Conservation (phyloP, 257 asterid species). For the Pogostemon cablin region DNA sequence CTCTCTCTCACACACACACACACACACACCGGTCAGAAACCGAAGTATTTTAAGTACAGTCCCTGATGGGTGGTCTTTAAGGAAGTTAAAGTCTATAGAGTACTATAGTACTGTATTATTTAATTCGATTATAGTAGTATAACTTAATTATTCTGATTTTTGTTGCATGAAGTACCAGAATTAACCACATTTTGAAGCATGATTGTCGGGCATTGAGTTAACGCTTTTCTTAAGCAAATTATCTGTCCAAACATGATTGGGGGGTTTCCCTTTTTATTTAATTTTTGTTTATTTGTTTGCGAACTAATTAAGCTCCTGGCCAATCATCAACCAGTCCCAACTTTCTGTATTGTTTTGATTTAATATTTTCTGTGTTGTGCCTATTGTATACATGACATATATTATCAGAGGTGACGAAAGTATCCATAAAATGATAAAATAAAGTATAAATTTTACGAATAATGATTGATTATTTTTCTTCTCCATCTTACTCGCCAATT, state of each 20-base stretch:
- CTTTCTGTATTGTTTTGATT: too few relatives aligned
- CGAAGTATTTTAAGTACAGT: conserved; percentile 3
- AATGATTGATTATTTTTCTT: too few relatives aligned
- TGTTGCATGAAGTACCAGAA: conserved; percentile 42
- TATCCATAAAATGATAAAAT: too few relatives aligned
- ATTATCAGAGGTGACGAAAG: too few relatives aligned
- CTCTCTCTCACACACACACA: conserved; percentile 16
- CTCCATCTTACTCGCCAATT: too few relatives aligned
- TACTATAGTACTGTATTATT: too few relatives aligned
- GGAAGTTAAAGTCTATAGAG: neutral
- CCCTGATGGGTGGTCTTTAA: conserved; percentile 2
- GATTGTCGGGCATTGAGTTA: conserved; percentile 40
- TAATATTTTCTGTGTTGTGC: too few relatives aligned
- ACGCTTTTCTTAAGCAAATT: conserved; percentile 66
- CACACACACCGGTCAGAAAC: neutral
- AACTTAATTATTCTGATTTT: neutral
- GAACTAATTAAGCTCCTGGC: conserved; percentile 16
- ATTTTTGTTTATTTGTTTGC: conserved; percentile 28
- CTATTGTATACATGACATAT: too few relatives aligned
- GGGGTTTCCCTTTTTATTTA: neutral
- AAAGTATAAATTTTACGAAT: too few relatives aligned
- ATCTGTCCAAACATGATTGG: conserved; percentile 41
- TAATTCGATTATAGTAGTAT: too few relatives aligned
- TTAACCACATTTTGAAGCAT: conserved; percentile 38
- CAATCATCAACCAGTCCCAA: neutral